Conservation (phyloP, 805 yeast species). For the Wickerhamiella qilinensis region DNA sequence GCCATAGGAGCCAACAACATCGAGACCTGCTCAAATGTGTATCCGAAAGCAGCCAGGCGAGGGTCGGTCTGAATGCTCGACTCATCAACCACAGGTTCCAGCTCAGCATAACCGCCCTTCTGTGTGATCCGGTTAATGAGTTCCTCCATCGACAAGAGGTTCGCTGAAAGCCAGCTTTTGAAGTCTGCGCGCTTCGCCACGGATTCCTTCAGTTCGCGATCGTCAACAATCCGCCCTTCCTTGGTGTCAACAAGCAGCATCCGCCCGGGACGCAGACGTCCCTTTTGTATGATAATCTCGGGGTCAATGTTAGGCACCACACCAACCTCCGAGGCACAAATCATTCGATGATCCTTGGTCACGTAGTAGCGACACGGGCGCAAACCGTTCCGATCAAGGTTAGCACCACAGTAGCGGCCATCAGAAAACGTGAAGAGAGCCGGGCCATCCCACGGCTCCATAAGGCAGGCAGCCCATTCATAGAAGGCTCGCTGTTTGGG, state of each 20-base stretch:
- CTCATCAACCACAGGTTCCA: conserved; percentile 13
- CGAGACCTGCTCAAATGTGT: conserved; percentile 84
- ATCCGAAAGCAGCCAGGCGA: conserved; percentile 72
- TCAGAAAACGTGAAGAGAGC: conserved; percentile 93
- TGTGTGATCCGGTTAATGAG: conserved; percentile 41
- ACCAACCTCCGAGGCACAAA: conserved; percentile 98
- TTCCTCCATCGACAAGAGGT: conserved; percentile 71
- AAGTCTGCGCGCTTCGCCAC: conserved; percentile 79
- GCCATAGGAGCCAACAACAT: conserved; percentile 89
- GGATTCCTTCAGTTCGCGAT: conserved; percentile 63
- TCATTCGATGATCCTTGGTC: conserved; percentile 85
- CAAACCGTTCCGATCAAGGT: conserved; percentile 89
- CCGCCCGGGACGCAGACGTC: conserved; percentile 90
- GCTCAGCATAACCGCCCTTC: conserved; percentile 20
- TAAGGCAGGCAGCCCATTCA: conserved; percentile 97
- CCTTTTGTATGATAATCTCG: conserved; percentile 69
- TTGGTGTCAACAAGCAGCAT: conserved; percentile 90
- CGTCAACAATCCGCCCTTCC: conserved; percentile 86
- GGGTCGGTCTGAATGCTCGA: conserved; percentile 62
- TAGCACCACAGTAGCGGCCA: conserved; percentile 97
- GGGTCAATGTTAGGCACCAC: conserved; percentile 72
- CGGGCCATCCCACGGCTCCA: conserved; percentile 99
- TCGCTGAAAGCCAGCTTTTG: conserved; percentile 83
- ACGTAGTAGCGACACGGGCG: conserved; percentile 97
- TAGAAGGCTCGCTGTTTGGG: conserved; percentile 86